Conservation (phyloP, 495 filamentous ascomycete species). For the Aspergillus coremiiformis region DNA sequence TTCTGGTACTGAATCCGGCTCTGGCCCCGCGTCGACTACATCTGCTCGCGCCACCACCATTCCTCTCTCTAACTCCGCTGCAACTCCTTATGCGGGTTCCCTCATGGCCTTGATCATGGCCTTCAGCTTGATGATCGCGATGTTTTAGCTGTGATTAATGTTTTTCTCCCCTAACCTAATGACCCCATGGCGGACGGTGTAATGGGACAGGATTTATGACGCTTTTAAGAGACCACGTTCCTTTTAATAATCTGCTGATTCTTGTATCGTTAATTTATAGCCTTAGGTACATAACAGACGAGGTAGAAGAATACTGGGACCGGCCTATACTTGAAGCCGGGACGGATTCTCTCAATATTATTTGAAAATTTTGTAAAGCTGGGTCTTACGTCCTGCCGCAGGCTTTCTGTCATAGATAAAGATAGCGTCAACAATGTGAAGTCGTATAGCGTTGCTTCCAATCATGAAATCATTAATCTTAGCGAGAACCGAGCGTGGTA, state of each 20-base stretch:
- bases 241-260: not conserved
- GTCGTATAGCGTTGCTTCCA: not conserved
- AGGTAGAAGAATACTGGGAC: not conserved
- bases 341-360: not conserved
- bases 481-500: not conserved
- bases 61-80: slow-evolving; percentile 19
- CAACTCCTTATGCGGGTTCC: slow-evolving; percentile 13
- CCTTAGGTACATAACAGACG: not conserved
- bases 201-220: not conserved
- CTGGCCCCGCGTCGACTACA: slow-evolving; percentile 14
- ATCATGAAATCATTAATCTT: not conserved
- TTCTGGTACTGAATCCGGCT: slow-evolving; percentile 7
- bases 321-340: not conserved
- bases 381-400: no score
- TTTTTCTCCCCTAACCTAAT: not conserved
- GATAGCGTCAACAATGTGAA: not conserved
- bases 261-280: not conserved
- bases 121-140: slow-evolving; percentile 28
- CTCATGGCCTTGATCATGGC: slow-evolving; percentile 24
- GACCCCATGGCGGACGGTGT: not conserved
- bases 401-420: no score
- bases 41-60: slow-evolving; percentile 12
- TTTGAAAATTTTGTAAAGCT: no score
- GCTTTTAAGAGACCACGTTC: not conserved
- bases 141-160: slow-evolving; percentile 29